Conservation (phyloP, 2,329 filamentous ascomycete genomes). For the Microdochium trichocladiopsis region DNA sequence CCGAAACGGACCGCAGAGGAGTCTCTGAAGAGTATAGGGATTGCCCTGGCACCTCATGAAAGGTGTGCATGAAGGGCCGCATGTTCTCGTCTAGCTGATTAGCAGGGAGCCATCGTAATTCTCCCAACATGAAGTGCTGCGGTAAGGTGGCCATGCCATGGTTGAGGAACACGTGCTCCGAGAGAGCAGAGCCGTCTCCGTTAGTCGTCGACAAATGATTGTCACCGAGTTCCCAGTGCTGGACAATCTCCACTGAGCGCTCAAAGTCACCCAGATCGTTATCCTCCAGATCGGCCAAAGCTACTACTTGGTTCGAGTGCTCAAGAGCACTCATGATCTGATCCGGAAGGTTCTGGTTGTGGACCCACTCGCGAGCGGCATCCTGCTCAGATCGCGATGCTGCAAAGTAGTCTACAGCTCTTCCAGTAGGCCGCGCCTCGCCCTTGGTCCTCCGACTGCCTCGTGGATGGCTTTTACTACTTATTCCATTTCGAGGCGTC, state of each 20-base stretch:
- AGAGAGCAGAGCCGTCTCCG: neutral
- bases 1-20: neutral
- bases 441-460: too few relatives aligned
- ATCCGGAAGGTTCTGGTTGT: slow-evolving; percentile 30
- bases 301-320: slow-evolving; percentile 19
- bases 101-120: neutral
- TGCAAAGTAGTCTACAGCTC: slow-evolving; percentile 2
- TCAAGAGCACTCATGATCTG: slow-evolving; percentile 19
- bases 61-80: neutral
- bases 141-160: neutral
- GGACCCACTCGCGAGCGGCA: slow-evolving; percentile 26
- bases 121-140: neutral
- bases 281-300: slow-evolving; percentile 6
- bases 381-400: slow-evolving; percentile 28
- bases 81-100: neutral
- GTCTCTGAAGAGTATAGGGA: neutral
- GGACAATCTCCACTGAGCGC: neutral
- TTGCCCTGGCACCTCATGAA: neutral
- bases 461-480: neutral
- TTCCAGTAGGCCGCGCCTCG: neutral
- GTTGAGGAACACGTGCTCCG: neutral
- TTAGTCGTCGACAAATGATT: neutral
- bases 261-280: neutral
- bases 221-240: neutral
- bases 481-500: neutral